Conservation (phyloP, 140 eudicot species). For the Oenanthe javanica region DNA sequence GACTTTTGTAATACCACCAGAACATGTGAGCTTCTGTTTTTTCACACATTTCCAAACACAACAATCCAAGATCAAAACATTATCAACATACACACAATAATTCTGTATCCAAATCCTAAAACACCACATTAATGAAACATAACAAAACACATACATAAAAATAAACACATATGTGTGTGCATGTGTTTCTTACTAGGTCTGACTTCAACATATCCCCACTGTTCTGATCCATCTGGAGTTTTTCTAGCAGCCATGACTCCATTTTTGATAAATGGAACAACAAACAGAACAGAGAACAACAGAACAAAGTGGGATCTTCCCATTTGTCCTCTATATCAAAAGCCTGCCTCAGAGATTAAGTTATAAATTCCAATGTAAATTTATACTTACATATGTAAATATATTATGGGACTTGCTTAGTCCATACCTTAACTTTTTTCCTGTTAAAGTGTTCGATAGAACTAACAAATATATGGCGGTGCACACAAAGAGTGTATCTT, state of each 20-base stretch:
- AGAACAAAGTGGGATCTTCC: conserved; percentile 19
- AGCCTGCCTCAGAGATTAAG: not conserved
- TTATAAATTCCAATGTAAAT: not conserved
- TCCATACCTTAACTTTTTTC: not conserved
- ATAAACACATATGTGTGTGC: not conserved
- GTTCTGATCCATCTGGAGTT: conserved; percentile 34
- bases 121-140: not conserved
- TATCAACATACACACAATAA: not conserved
- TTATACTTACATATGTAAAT: not conserved
- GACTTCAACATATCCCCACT: conserved; percentile 55
- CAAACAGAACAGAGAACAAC: conserved; percentile 10
- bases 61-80: conserved; percentile 1
- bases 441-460: not conserved
- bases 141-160: not conserved
- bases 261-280: conserved; percentile 6
- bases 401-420: no score
- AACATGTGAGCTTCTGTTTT: conserved; percentile 29
- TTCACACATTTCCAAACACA: not conserved
- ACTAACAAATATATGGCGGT: not conserved
- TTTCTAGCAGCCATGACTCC: conserved; percentile 11
- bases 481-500: not conserved
- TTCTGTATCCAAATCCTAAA: not conserved
- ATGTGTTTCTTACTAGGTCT: conserved; percentile 35
- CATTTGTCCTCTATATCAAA: conserved; percentile 16
- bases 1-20: conserved; percentile 18